phyloP scores from a whole-genome alignment of 805 yeast species.

The Clavispora vitiphila region DNA sequence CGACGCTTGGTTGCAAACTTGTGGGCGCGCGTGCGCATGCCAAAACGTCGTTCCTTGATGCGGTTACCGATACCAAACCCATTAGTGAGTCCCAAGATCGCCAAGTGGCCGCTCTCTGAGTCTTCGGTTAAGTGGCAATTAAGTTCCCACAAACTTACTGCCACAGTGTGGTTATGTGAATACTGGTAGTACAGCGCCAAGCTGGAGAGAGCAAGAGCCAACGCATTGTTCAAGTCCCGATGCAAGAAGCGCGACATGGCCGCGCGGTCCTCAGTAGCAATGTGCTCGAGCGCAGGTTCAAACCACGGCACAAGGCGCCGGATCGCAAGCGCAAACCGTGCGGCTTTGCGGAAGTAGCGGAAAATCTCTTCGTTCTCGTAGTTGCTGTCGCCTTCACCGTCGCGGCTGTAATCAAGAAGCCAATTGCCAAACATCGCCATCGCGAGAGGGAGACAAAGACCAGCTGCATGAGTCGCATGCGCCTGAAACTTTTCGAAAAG shows the following conservation, averaged over 20 bases:
- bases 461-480: conserved; percentile 12
- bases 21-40: conserved; percentile 15
- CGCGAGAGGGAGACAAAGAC: conserved; percentile 19
- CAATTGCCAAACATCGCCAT: conserved; percentile 23
- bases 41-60: conserved; percentile 14
- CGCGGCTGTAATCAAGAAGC: conserved; percentile 18
- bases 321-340: conserved; percentile 16
- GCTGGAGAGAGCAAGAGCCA: conserved; percentile 14
- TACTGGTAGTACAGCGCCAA: conserved; percentile 19
- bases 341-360: conserved; percentile 18
- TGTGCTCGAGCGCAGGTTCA: conserved; percentile 2
- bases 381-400: conserved; percentile 11
- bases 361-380: conserved; percentile 18
- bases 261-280: conserved; percentile 1
- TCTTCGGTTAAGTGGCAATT: conserved; percentile 19
- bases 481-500: conserved; percentile 15
- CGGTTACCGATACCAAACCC: conserved; percentile 21
- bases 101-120: conserved; percentile 18
- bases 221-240: conserved; percentile 16
- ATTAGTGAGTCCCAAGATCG: conserved; percentile 18
- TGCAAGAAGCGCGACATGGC: conserved; percentile 9
- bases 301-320: conserved; percentile 8
- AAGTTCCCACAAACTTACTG: conserved; percentile 20
- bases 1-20: conserved; percentile 18
- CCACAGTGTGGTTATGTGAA: conserved; percentile 12